These are phyloP conservation scores for Heracleum sosnowskyi DNA, from an alignment of 129 eudicot genomes.

Conservation along the genomic window DNA sequence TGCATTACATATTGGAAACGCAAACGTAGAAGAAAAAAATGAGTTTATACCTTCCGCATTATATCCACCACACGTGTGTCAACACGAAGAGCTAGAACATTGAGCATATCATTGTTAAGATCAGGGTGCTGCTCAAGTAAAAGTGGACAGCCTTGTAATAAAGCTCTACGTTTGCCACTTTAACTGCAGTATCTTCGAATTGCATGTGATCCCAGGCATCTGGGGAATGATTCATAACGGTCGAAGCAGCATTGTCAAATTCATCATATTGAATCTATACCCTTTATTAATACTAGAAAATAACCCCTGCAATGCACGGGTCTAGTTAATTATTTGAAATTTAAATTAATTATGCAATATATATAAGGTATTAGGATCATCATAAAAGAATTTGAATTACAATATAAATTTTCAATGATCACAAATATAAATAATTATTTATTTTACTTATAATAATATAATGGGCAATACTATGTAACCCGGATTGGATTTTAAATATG, in stretches of 20 bases:
- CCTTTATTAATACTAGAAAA: no score
- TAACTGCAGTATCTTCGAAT: constrained; percentile 82
- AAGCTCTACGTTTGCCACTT: constrained; percentile 89
- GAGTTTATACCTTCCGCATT: constrained; percentile 80
- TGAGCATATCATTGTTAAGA: constrained; percentile 79
- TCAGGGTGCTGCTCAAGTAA: constrained; percentile 95
- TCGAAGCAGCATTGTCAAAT: constrained; percentile 94
- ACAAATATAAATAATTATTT: no score
- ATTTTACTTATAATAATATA: no score
- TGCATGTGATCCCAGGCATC: constrained; percentile 99
- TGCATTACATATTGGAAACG: not conserved
- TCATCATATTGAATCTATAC: constrained; percentile 94
- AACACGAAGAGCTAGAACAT: constrained; percentile 91
- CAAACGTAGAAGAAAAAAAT: not conserved
- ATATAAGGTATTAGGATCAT: no score
- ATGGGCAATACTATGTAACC: no score
- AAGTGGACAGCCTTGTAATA: constrained; percentile 97
- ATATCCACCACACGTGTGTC: constrained; percentile 97
- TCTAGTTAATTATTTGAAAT: no score
- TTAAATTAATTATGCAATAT: no score
- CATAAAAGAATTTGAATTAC: no score
- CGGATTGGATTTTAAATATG: no score
- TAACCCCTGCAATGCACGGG: no score
- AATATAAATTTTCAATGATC: no score
- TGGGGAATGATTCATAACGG: constrained; percentile 97